A percentile compares a stretch with the other conserved stretches of the same genome.
phyloP scores from a whole-genome alignment of 495 filamentous ascomycete genomes.

The Penicillium egyptiacum region DNA sequence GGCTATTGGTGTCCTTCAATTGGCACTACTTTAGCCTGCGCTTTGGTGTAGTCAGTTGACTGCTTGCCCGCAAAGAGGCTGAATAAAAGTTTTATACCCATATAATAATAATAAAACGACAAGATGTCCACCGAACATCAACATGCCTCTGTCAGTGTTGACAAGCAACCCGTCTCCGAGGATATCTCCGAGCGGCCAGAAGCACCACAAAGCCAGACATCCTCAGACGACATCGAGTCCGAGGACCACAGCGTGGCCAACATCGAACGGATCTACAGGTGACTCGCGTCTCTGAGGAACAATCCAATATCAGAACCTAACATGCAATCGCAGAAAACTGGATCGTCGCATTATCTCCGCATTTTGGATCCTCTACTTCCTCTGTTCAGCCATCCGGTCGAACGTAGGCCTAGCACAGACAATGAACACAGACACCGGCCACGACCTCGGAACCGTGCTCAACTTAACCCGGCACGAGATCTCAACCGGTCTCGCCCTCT shows the following conservation, averaged over 20 bases:
- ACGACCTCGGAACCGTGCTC: constrained; percentile 68
- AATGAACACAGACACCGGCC: constrained; percentile 69
- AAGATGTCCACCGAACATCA: constrained; percentile 21
- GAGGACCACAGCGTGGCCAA: constrained; percentile 33
- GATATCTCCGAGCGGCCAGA: constrained; percentile 31
- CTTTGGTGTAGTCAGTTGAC: not conserved
- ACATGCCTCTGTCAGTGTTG: constrained; percentile 9
- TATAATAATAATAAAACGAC: not conserved
- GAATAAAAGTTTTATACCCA: not conserved
- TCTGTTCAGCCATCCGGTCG: constrained; percentile 86
- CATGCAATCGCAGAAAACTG: constrained; percentile 58
- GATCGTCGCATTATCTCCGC: constrained; percentile 85
- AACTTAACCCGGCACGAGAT: constrained; percentile 69
- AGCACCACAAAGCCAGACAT: constrained; percentile 8
- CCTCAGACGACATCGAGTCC: constrained; percentile 26
- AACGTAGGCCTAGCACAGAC: constrained; percentile 90
- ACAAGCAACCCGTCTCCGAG: constrained; percentile 24
- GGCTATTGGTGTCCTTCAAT: not conserved
- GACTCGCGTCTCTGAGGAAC: not conserved
- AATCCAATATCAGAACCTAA: not conserved
- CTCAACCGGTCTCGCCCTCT: constrained; percentile 79
- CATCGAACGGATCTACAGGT: constrained; percentile 48
- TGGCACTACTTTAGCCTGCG: not conserved
- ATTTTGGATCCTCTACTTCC: constrained; percentile 92
- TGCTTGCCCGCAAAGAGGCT: constrained; percentile 5